phyloP scores from a whole-genome alignment of 305 asterid species.

The Fraxinus floribunda region DNA sequence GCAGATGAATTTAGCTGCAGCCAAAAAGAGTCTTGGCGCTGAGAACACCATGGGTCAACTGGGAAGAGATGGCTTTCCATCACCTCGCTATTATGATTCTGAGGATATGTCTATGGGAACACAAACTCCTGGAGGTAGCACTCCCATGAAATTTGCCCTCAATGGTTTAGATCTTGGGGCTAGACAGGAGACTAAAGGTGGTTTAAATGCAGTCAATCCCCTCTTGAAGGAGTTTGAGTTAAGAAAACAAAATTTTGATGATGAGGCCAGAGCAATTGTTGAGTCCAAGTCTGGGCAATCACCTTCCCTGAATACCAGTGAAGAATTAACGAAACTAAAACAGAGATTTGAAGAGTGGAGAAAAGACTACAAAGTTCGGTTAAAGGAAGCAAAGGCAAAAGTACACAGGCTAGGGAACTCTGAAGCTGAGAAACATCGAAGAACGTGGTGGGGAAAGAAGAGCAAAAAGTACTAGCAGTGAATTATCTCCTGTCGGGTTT shows the following conservation, averaged over 20 bases:
- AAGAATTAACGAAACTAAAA: conserved; percentile 63
- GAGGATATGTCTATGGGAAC: conserved; percentile 65
- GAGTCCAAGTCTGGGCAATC: conserved; percentile 54
- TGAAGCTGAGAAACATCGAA: conserved; percentile 57
- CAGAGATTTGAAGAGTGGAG: conserved; percentile 68
- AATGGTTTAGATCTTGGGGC: conserved; percentile 34
- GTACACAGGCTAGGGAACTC: conserved; percentile 46
- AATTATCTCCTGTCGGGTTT: not conserved
- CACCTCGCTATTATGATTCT: conserved; percentile 67
- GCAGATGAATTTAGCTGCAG: conserved; percentile 79
- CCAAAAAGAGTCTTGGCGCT: conserved; percentile 58
- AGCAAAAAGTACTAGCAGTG: conserved; percentile 34
- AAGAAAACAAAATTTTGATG: conserved; percentile 60
- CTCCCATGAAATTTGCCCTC: conserved; percentile 46
- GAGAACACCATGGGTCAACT: conserved; percentile 38
- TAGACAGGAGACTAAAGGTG: conserved; percentile 46
- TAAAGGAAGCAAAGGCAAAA: conserved; percentile 66
- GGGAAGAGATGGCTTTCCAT: conserved; percentile 50
- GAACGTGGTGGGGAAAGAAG: conserved; percentile 85
- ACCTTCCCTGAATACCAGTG: conserved; percentile 34
- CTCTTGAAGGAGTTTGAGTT: conserved; percentile 74
- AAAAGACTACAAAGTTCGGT: conserved; percentile 64
- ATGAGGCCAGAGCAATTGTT: conserved; percentile 57
- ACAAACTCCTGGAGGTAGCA: conserved; percentile 63
- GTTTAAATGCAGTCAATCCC: conserved; percentile 45